Percentiles rank a stretch among this genome's conserved stretches.
phyloP scores from a whole-genome alignment of 805 yeast species.

The Candida tibetensis region DNA sequence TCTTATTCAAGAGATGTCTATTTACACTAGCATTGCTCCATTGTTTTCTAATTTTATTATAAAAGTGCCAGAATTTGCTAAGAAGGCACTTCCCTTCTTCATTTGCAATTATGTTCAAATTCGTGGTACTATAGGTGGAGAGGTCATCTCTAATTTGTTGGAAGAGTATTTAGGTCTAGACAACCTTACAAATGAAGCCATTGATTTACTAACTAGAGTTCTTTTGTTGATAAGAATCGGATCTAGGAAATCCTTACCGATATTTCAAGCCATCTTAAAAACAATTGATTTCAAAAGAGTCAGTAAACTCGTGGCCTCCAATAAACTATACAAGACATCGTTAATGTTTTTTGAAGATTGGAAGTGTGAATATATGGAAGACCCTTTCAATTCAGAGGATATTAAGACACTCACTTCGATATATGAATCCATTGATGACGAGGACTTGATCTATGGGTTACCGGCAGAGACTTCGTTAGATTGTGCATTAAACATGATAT shows the following conservation, averaged over 20 bases:
- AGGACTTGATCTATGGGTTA: constrained; percentile 63
- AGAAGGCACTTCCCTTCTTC: constrained; percentile 24
- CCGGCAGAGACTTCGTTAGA: constrained; percentile 56
- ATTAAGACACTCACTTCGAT: constrained; percentile 29
- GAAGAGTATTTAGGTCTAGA: constrained; percentile 9
- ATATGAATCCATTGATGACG: constrained; percentile 55
- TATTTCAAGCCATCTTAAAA: constrained; percentile 27
- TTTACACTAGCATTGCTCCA: constrained; percentile 26
- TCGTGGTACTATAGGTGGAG: constrained; percentile 11
- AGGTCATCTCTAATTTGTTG: constrained; percentile 10
- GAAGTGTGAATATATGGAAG: constrained; percentile 4
- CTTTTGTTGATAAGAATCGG: constrained; percentile 41
- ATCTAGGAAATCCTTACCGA: constrained; percentile 23
- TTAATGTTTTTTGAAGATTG: constrained; percentile 49
- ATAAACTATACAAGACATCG: constrained; percentile 39
- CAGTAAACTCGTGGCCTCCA: constrained; percentile 29
- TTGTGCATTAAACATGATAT: constrained; percentile 46
- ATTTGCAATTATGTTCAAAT: constrained; percentile 21
- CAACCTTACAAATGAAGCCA: constrained; percentile 5
- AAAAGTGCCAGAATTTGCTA: constrained; percentile 22
- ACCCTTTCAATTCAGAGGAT: constrained; percentile 3
- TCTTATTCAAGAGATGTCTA: constrained; percentile 30
- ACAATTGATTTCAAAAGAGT: constrained; percentile 26
- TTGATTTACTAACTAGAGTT: constrained; percentile 19
- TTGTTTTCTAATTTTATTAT: constrained; percentile 31